Conservation (phyloP, 495 filamentous ascomycete genomes). For the Hypoxylon fragiforme region DNA sequence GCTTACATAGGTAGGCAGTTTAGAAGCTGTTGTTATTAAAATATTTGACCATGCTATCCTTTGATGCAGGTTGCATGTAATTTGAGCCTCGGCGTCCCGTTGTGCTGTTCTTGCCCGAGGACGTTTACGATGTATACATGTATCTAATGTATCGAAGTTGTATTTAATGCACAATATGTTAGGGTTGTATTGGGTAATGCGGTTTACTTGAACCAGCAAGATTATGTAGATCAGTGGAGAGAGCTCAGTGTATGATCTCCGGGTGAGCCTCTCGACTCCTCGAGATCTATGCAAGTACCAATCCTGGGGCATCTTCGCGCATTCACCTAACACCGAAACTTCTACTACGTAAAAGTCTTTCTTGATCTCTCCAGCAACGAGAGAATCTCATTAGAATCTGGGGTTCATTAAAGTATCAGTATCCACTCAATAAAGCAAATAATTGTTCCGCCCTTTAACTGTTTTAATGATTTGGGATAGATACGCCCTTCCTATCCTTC, state of each 20-base stretch:
- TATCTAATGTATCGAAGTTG: no score
- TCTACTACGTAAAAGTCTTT: background rate
- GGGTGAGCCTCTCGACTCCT: slow-evolving; percentile 11
- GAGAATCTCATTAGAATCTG: no score
- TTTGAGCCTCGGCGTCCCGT: no score
- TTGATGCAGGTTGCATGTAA: no score
- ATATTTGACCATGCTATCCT: no score
- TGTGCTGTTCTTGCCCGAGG: no score
- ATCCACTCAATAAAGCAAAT: slow-evolving; percentile 3
- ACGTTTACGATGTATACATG: no score
- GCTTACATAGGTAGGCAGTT: no score
- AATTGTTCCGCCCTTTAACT: background rate
- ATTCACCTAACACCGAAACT: background rate
- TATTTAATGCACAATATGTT: no score
- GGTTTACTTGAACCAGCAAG: slow-evolving; percentile 19
- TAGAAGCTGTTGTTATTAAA: no score
- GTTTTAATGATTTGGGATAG: slow-evolving; percentile 8
- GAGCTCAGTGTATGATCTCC: slow-evolving; percentile 17
- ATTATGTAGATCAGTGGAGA: slow-evolving; percentile 25
- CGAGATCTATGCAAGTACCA: background rate
- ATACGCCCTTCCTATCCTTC: background rate
- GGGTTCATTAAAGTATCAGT: no score
- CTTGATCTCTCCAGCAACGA: slow-evolving; percentile 1
- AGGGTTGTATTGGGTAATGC: slow-evolving; percentile 10
- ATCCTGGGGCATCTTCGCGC: no score